Conservation (phyloP, 495 filamentous ascomycete genomes). For the Aspergillus nanangensis region DNA sequence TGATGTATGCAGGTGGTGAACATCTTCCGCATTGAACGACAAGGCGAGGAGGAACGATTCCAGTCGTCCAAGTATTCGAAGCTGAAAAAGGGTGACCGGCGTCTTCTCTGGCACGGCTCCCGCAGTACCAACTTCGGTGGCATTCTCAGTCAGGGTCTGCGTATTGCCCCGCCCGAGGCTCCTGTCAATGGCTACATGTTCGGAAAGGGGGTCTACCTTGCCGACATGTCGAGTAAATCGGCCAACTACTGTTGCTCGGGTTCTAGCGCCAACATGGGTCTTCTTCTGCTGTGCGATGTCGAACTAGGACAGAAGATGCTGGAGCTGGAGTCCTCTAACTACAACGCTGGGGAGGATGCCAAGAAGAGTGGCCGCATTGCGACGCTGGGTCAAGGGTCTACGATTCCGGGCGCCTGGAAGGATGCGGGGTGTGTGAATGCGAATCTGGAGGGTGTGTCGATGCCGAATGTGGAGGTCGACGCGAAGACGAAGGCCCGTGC, state of each 20-base stretch:
- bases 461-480: conserved; percentile 36
- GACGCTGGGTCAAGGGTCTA: conserved; percentile 62
- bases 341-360: conserved; percentile 58
- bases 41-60: conserved; percentile 70
- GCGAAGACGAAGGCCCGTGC: neutral
- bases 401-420: conserved; percentile 65
- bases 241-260: conserved; percentile 68
- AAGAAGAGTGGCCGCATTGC: conserved; percentile 54
- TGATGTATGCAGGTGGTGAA: conserved; percentile 45
- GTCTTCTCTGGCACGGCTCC: conserved; percentile 79
- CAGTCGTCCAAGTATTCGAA: conserved; percentile 45
- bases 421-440: conserved; percentile 64
- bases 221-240: conserved; percentile 75
- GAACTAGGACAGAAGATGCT: conserved; percentile 72
- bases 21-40: conserved; percentile 78
- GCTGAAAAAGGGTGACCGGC: conserved; percentile 49
- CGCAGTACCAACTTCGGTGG: conserved; percentile 76
- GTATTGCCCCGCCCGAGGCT: conserved; percentile 81
- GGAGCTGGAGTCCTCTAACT: conserved; percentile 46
- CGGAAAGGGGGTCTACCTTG: conserved; percentile 86
- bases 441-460: conserved; percentile 57
- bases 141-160: conserved; percentile 78
- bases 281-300: conserved; percentile 73
- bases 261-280: conserved; percentile 53
- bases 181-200: conserved; percentile 78